These are phyloP conservation scores for Intubia oerlemansii DNA, from an alignment of 2,329 filamentous ascomycete species.

Conservation along the genomic window DNA sequence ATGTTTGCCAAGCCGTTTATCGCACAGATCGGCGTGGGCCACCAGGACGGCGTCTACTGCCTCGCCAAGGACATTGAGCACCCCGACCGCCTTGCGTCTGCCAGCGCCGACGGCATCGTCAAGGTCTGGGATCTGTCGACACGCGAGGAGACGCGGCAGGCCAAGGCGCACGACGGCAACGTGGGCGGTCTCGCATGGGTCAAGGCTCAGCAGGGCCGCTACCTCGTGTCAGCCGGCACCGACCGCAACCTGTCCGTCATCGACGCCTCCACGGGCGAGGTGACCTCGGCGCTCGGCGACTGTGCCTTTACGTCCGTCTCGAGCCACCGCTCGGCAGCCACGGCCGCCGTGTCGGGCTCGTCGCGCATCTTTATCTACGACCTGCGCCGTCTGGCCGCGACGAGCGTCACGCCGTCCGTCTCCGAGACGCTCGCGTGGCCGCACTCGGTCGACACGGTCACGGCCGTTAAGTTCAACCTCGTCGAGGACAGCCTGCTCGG, in stretches of 20 bases:
- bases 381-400: slow-evolving; percentile 4
- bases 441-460: slow-evolving; percentile 62
- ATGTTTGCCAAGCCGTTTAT: slow-evolving; percentile 60
- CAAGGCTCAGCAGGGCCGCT: slow-evolving; percentile 31
- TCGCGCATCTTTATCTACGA: slow-evolving; percentile 8
- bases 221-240: slow-evolving; percentile 37
- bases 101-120: slow-evolving; percentile 76
- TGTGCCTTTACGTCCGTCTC: slow-evolving; percentile 47
- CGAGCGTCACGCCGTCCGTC: slow-evolving; percentile 1
- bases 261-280: slow-evolving; percentile 68
- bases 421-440: slow-evolving; percentile 8
- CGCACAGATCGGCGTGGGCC: slow-evolving; percentile 67
- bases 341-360: slow-evolving; percentile 7
- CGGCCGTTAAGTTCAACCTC: slow-evolving; percentile 72
- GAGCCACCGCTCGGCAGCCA: slow-evolving; percentile 7
- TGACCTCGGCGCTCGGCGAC: slow-evolving; percentile 66
- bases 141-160: slow-evolving; percentile 50
- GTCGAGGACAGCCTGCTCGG: slow-evolving; percentile 82
- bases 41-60: slow-evolving; percentile 77
- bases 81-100: slow-evolving; percentile 56
- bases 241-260: slow-evolving; percentile 81
- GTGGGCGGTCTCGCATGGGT: slow-evolving; percentile 43
- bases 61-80: slow-evolving; percentile 63
- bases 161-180: slow-evolving; percentile 49
- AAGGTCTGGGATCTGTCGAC: slow-evolving; percentile 48